phyloP scores from a whole-genome alignment of 2,329 filamentous ascomycete genomes.

The Paramyrothecium sp. region DNA sequence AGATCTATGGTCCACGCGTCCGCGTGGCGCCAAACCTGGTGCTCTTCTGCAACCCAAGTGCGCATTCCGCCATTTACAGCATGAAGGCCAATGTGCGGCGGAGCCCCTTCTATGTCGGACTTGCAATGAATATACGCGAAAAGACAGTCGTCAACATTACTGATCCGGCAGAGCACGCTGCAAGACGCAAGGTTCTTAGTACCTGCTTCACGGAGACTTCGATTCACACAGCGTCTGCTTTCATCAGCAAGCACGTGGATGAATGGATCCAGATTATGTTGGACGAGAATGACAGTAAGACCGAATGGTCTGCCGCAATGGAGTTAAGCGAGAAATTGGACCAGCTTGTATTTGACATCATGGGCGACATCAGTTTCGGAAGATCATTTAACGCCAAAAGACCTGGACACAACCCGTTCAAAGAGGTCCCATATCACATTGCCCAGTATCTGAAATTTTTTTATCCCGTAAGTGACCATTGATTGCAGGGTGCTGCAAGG shows the following conservation, averaged over 20 bases:
- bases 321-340: constrained; percentile 1
- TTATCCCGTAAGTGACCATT: neutral
- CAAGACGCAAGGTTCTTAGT: constrained; percentile 3
- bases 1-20: constrained; percentile 4
- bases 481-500: neutral
- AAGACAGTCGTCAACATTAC: neutral
- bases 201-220: constrained; percentile 5
- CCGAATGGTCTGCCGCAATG: neutral
- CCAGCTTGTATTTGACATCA: constrained; percentile 3
- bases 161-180: constrained; percentile 2
- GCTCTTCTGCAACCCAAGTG: constrained; percentile 4
- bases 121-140: neutral
- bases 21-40: constrained; percentile 3
- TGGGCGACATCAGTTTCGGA: constrained; percentile 7
- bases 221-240: neutral
- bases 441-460: neutral
- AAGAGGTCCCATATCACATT: constrained; percentile 3
- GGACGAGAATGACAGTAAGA: neutral
- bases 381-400: constrained; percentile 5
- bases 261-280: constrained; percentile 4
- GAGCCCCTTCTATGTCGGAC: constrained; percentile 3
- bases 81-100: constrained; percentile 6
- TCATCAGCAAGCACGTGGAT: constrained; percentile 6
- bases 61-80: constrained; percentile 3
- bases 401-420: neutral